Evolutionary conservation across 768 basidiomycete genomes (phyloP).

Genomic region (Tulasnella sp.): DNA sequence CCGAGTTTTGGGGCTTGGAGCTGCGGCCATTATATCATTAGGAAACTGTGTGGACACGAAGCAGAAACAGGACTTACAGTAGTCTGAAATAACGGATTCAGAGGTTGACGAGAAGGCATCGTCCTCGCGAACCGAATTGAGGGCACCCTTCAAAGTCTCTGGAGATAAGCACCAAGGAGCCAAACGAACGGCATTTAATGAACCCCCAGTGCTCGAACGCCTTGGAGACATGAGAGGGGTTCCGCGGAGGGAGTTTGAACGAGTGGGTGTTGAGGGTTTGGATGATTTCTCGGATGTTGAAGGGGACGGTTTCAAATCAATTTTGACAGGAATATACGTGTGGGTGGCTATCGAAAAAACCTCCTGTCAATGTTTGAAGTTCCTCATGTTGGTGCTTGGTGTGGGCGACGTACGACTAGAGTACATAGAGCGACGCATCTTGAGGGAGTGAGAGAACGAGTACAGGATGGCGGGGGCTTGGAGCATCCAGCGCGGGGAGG

Average conservation of each 20-base stretch:
- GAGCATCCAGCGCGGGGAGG: neutral
- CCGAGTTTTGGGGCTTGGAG: too few relatives aligned
- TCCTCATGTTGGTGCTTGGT: neutral
- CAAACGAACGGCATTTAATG: too few relatives aligned
- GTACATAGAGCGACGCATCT: slow-evolving; percentile 13
- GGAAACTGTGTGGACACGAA: too few relatives aligned
- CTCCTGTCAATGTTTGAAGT: neutral
- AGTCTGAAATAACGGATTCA: neutral
- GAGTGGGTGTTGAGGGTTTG: too few relatives aligned
- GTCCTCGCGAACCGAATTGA: neutral
- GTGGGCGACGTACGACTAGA: neutral
- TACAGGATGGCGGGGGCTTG: slow-evolving; percentile 7
- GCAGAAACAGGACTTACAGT: too few relatives aligned
- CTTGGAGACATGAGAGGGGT: too few relatives aligned
- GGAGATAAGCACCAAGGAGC: neutral
- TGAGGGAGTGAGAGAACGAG: neutral
- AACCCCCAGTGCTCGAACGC: too few relatives aligned
- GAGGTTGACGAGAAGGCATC: neutral
- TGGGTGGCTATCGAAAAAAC: neutral
- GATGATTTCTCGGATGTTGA: too few relatives aligned
- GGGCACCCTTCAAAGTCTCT: neutral
- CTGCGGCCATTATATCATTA: too few relatives aligned
- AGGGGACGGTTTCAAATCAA: too few relatives aligned
- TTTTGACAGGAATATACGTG: neutral
- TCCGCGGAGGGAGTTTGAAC: too few relatives aligned